Conservation (phyloP, 768 basidiomycete genomes). For the Mycena maculata region DNA sequence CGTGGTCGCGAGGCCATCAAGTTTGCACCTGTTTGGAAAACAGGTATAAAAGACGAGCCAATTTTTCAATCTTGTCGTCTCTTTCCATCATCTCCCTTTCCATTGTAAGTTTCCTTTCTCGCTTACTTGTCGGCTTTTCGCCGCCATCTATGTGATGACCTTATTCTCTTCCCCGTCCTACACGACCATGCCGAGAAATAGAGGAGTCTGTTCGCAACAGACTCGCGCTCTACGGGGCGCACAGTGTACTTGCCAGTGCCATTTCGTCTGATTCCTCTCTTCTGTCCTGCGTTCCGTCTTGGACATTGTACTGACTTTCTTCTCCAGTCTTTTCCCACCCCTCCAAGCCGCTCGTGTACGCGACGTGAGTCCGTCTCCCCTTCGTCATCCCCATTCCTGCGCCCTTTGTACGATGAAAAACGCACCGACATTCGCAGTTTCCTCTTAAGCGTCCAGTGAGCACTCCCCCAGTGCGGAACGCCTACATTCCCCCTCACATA, state of each 20-base stretch:
- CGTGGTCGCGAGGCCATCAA: constrained; percentile 4
- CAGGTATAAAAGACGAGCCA: constrained; percentile 8
- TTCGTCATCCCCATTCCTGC: constrained; percentile 26
- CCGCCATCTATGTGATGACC: constrained; percentile 64
- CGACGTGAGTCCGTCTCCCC: constrained; percentile 40
- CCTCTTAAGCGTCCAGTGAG: constrained; percentile 79
- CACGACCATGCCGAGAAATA: constrained; percentile 89
- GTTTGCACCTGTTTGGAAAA: too few species aligned
- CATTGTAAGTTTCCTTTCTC: constrained; percentile 29
- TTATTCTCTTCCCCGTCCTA: constrained; percentile 94
- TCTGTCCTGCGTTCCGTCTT: constrained; percentile 13
- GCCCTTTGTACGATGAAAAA: constrained; percentile 62
- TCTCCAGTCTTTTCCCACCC: background rate
- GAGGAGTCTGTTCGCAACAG: constrained; percentile 84
- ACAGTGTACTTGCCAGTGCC: constrained; percentile 91
- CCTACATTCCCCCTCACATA: constrained; percentile 76
- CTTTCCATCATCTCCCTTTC: background rate
- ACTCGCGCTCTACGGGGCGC: constrained; percentile 69
- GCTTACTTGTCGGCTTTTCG: constrained; percentile 22
- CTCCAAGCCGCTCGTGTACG: background rate
- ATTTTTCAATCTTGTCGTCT: background rate
- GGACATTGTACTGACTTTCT: constrained; percentile 8
- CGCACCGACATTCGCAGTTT: constrained; percentile 87
- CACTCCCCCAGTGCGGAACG: constrained; percentile 81
- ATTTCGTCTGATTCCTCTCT: constrained; percentile 74